Base-by-base conservation (phyloP, 2,329 filamentous ascomycete species). In the Trichoderma koningii region DNA sequence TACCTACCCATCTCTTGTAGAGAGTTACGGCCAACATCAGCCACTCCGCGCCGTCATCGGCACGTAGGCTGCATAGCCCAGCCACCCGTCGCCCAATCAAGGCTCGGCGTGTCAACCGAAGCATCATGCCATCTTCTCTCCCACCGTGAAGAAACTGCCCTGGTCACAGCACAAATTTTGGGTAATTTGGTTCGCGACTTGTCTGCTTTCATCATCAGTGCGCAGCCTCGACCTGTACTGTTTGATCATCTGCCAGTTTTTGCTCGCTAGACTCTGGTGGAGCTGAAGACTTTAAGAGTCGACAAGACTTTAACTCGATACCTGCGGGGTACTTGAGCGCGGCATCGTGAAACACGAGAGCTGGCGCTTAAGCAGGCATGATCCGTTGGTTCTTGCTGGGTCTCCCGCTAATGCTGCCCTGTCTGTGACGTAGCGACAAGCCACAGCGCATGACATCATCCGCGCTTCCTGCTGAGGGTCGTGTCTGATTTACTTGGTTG, bases 381-480 rank as follows among this genome's bases (percentile, higher is more conserved):
- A 26, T 21, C 34, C 44, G 41, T 48, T 30, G 45, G 51, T 57
- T 50, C 34, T 17, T 62, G 63, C 63, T 19, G 30, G 63, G 63
- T 56, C n/a, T 23, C 47, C 17, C 38, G 59, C 42, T 57, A 57
- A 57, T 9, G 38, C 34, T 30, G 38, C 23, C 55, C 19, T 42
- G 30, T 61, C 21, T n/a, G 55, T 65, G 63, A 66, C 48, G 65
- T 56, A 62, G 42, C 12, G 53, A 59, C 45, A 15, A 66, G 57
- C 60, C 60, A 64, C 60, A 47, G 28, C 60, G 44, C 60, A 64
- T 66, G 64, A 64, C 60, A 63, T 66, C 64, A 66, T 48, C 14
- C 23, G 42, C 34, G 34, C 30, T 50, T 23, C 14, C 34, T 45
- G 17, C 59, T 9, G 21, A 21, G 42, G 26, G 10, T 42, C 30